phyloP scores from a whole-genome alignment of 352 stramenopile genomes.

The Globisporangium echinulatum region DNA sequence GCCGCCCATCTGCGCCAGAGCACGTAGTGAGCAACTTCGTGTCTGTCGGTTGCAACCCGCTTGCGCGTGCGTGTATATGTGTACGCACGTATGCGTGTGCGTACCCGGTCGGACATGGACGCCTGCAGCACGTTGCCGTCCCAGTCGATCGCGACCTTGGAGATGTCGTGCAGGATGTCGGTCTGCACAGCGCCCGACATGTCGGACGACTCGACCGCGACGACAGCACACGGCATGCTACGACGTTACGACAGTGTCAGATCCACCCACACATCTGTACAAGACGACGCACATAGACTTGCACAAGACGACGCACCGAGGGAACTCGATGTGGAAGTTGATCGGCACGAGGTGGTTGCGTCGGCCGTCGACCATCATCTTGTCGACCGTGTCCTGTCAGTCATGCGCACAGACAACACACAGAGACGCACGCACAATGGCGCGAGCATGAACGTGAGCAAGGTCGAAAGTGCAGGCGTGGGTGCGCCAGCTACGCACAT shows the following conservation, averaged over 20 bases:
- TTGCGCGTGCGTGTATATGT: too few species aligned
- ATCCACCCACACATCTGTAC: too few species aligned
- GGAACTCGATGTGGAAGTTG: constrained; percentile 81
- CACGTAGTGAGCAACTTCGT: too few species aligned
- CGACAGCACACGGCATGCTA: constrained; percentile 73
- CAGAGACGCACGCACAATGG: background rate
- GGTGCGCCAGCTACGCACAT: too few species aligned
- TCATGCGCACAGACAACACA: too few species aligned
- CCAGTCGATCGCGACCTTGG: constrained; percentile 61
- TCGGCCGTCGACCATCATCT: constrained; percentile 77
- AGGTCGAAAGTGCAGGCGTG: background rate
- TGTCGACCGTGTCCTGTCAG: constrained; percentile 66
- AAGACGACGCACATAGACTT: background rate
- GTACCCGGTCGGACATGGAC: constrained; percentile 40
- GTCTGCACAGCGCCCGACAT: constrained; percentile 63
- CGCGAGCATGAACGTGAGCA: background rate
- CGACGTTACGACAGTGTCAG: background rate
- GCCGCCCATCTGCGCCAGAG: constrained; percentile 42
- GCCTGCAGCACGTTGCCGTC: constrained; percentile 38
- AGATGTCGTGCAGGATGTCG: constrained; percentile 74
- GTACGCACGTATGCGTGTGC: background rate
- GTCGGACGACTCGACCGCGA: constrained; percentile 67
- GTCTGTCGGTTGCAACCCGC: too few species aligned
- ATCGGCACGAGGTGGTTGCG: constrained; percentile 67
- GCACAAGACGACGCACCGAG: constrained; percentile 22